A percentile compares a stretch with the other conserved stretches of the same genome.
Evolutionary conservation across 345 rosid genomes (phyloP).

Genomic region (Gossypium australe): DNA sequence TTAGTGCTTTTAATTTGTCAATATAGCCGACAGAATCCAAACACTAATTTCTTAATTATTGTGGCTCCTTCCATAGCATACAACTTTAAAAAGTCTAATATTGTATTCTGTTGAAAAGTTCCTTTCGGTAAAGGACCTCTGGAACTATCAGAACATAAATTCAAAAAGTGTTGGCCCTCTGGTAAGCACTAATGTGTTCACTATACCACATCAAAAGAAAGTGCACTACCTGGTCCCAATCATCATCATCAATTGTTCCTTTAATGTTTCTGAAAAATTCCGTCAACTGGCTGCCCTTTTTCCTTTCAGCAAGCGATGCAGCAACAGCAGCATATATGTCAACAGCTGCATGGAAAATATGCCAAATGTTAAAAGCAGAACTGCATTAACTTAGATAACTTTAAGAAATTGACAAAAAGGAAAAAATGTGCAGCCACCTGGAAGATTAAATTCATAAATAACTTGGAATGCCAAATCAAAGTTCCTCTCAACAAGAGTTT

Average conservation of each 20-base stretch:
- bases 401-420: neutral
- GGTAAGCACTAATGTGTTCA: neutral
- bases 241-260: slow-evolving; percentile 85
- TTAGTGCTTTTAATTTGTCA: neutral
- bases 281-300: slow-evolving; percentile 83
- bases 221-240: slow-evolving; percentile 89
- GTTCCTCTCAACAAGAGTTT: slow-evolving; percentile 83
- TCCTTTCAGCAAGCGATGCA: slow-evolving; percentile 89
- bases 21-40: too few species aligned
- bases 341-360: slow-evolving; percentile 50
- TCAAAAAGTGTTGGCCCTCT: neutral
- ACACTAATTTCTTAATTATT: neutral
- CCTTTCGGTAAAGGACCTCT: neutral
- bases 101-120: neutral
- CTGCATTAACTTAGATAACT: slow-evolving; percentile 6
- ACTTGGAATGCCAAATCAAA: slow-evolving; percentile 94
- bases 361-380: neutral
- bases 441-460: slow-evolving; percentile 79
- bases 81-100: slow-evolving; percentile 1
- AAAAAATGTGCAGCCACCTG: slow-evolving; percentile 42
- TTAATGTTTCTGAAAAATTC: slow-evolving; percentile 90
- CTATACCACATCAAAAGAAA: neutral
- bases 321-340: slow-evolving; percentile 98
- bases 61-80: neutral
- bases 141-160: neutral